Percentiles rank a stretch among this genome's conserved stretches.
phyloP scores from a whole-genome alignment of 192 early-diverging fungal genomes.

The Rhizophlyctis rosea region DNA sequence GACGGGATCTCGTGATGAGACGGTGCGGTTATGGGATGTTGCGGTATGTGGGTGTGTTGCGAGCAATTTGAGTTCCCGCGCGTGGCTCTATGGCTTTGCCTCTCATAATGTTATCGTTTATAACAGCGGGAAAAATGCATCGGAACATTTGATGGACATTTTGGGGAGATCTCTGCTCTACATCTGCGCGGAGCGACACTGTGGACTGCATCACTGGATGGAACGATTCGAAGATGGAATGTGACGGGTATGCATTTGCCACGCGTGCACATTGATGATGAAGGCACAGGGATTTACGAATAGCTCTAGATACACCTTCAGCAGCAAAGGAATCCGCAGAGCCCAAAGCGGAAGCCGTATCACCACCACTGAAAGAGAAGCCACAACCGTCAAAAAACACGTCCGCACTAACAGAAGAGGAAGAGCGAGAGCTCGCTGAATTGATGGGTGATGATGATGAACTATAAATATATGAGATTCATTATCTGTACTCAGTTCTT shows the following conservation, averaged over 20 bases:
- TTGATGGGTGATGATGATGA: constrained; percentile 66
- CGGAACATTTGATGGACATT: constrained; percentile 80
- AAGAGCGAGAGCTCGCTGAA: constrained; percentile 84
- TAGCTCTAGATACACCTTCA: constrained; percentile 3
- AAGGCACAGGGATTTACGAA: too few species aligned
- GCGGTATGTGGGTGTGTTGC: too few species aligned
- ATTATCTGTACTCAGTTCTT: too few species aligned
- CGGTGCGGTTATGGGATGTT: constrained; percentile 82
- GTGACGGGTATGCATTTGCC: constrained; percentile 39
- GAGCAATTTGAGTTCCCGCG: too few species aligned
- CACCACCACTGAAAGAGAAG: background rate
- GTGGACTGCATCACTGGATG: constrained; percentile 80
- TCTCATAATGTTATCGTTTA: too few species aligned
- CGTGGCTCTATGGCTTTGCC: too few species aligned
- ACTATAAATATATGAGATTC: too few species aligned
- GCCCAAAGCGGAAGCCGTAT: background rate
- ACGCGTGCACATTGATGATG: too few species aligned
- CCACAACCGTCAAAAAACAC: constrained; percentile 7
- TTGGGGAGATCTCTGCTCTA: constrained; percentile 80
- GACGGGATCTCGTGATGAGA: constrained; percentile 83
- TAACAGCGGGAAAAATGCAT: constrained; percentile 69
- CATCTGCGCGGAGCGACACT: constrained; percentile 56
- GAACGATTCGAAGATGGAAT: constrained; percentile 80
- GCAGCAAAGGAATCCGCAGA: background rate
- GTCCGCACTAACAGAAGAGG: constrained; percentile 81